phyloP scores from a whole-genome alignment of 257 asterid genomes.

The Petunia secreta region DNA sequence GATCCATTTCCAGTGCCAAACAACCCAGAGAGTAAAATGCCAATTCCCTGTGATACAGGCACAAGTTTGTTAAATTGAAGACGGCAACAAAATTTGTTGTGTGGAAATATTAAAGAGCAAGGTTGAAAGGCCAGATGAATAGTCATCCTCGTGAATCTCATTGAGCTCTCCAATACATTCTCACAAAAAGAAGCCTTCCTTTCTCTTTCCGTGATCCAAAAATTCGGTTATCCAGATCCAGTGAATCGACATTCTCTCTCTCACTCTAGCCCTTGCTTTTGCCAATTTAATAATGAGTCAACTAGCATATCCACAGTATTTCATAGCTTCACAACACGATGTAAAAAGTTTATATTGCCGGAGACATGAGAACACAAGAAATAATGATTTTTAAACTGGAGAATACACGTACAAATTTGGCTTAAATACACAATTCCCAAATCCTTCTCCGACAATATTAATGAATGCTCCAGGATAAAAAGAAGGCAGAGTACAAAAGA shows the following conservation, averaged over 20 bases:
- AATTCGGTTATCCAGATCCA: neutral
- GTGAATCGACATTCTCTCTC: neutral
- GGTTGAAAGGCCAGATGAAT: neutral
- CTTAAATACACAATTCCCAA: neutral
- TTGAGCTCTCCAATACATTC: neutral
- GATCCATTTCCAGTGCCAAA: slow-evolving; percentile 89
- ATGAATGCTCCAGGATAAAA: neutral
- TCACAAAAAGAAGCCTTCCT: neutral
- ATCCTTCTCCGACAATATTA: neutral
- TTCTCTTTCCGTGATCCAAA: neutral
- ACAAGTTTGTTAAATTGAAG: neutral
- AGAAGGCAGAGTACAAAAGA: neutral
- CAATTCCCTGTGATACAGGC: slow-evolving; percentile 66
- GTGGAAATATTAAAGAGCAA: neutral
- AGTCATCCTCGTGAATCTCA: neutral
- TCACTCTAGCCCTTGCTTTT: neutral
- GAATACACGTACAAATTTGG: neutral
- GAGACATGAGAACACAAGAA: neutral
- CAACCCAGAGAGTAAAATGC: slow-evolving; percentile 72
- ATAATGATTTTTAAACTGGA: neutral
- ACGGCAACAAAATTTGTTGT: neutral
- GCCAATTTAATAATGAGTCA: neutral
- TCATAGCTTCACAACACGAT: neutral
- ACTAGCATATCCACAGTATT: neutral
- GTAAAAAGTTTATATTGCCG: neutral